These are phyloP conservation scores for Coffea canephora DNA, from an alignment of 257 asterid species.

Conservation along the genomic window DNA sequence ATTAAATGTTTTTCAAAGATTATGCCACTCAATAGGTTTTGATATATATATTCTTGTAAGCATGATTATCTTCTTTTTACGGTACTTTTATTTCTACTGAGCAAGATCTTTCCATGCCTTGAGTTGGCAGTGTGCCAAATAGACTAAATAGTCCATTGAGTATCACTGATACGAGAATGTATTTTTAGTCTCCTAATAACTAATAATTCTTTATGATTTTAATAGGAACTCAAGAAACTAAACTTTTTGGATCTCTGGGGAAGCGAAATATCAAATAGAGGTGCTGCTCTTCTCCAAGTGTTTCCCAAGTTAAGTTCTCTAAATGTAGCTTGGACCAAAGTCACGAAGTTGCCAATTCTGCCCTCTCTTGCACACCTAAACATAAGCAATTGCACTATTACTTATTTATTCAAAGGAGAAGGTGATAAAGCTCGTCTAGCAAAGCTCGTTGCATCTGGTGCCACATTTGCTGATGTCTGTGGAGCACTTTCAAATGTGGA, in stretches of 20 bases:
- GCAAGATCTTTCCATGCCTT: not conserved
- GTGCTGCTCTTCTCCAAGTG: conserved; percentile 50
- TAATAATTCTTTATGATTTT: conserved; percentile 16
- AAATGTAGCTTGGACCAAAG: conserved; percentile 81
- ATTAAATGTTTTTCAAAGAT: not conserved
- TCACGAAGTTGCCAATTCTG: conserved; percentile 59
- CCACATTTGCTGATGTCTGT: conserved; percentile 43
- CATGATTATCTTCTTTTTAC: not conserved
- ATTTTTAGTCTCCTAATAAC: not conserved
- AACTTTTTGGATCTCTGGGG: conserved; percentile 89
- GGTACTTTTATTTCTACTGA: not conserved
- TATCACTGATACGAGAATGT: not conserved
- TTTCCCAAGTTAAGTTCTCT: conserved; percentile 62
- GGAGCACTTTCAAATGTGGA: conserved; percentile 51
- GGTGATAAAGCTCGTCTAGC: conserved; percentile 46
- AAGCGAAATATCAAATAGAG: conserved; percentile 58
- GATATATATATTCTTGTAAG: not conserved
- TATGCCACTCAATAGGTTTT: not conserved
- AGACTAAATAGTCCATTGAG: not conserved
- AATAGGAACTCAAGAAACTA: conserved; percentile 64
- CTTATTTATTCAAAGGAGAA: conserved; percentile 50
- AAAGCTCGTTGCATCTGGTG: conserved; percentile 64
- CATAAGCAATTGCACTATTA: conserved; percentile 84
- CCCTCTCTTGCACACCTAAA: conserved; percentile 59
- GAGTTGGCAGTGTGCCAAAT: conserved; percentile 8